Evolutionary conservation across 352 stramenopile species (phyloP), one percentile per base, ranked within the genome.

Genomic region (Globisporangium nunn): DNA sequence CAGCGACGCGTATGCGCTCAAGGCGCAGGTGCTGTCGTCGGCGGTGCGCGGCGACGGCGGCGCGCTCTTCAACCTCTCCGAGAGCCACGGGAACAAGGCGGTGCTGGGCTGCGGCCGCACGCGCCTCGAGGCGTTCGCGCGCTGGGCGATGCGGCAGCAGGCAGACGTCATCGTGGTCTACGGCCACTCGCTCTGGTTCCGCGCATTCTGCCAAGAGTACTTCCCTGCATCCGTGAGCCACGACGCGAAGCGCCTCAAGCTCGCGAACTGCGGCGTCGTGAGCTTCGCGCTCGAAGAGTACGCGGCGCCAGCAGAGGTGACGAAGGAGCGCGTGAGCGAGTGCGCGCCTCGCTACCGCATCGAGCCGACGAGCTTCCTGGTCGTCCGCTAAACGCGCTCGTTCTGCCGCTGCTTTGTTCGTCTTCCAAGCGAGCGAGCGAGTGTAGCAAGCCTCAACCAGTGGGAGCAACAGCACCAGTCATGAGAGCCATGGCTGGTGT

Each of bases 141-240:
- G 74, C 33, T 96, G 87, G 87, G 58, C 61, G 4, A 86, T 88
- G 58, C 57, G 63, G 33, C 77, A 85, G 33, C 63, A 65, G 4
- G 68, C 12, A 14, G 18, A 86, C 37, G 75, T 91, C 41, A 52
- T 93, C 15, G 71, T 96, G 11, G 81, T 91, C 7, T 91, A 88
- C 47, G 87, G 87, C 33, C 87, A 96, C 66, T 95, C 85, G 61
- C 68, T 91, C 43, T 96, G 86, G 83, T 90, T 94, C 52, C 75
- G 78, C 1, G 79, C 80, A 11, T 96, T 95, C 54, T 94, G 80
- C 58, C 76, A 75, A 12, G 82, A 88, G 56, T 95, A 86, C 50
- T 77, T 95, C 30, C 78, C 81, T 10, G n/a, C 23, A 3, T 50
- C 71, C 18, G 35, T 71, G 0, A 14, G 63, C 6, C 72, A 88